A percentile compares a stretch with the other conserved stretches of the same genome.
These are phyloP conservation scores for Rhodotorula sp. DNA, from an alignment of 1,284 basidiomycete species.

Conservation along the genomic window DNA sequence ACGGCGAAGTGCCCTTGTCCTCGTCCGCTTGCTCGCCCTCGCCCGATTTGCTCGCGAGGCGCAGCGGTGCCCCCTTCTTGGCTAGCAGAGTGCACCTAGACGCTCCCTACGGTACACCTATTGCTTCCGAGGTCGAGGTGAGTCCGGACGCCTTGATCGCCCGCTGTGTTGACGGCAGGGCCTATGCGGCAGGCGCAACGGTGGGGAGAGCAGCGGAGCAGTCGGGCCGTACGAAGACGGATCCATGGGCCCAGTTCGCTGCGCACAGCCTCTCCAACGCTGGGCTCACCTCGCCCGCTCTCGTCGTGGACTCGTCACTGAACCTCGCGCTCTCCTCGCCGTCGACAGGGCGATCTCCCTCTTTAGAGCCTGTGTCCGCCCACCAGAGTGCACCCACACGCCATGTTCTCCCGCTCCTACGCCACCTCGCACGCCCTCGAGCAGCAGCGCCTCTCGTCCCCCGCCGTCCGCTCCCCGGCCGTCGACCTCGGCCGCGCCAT, in stretches of 20 bases:
- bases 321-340: background rate
- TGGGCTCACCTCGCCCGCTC: background rate
- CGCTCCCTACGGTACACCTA: background rate
- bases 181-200: too few relatives aligned
- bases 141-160: too few relatives aligned
- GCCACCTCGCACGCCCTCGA: conserved; percentile 13
- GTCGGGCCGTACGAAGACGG: too few relatives aligned
- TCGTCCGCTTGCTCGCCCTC: background rate
- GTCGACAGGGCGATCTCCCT: background rate
- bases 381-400: background rate
- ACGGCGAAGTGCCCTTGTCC: background rate
- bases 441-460: conserved; percentile 12
- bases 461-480: background rate
- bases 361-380: background rate
- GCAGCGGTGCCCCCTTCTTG: background rate
- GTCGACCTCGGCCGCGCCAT: background rate
- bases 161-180: too few relatives aligned
- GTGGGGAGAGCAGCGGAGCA: too few relatives aligned
- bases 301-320: background rate
- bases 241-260: too few relatives aligned
- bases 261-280: background rate
- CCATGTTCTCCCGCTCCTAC: conserved; percentile 11
- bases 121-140: background rate
- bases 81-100: background rate
- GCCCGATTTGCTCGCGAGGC: background rate